A percentile compares a stretch with the other conserved stretches of the same genome.
Conservation (phyloP, 73 alveolate species). For the Tetrahymena malaccensis region DNA sequence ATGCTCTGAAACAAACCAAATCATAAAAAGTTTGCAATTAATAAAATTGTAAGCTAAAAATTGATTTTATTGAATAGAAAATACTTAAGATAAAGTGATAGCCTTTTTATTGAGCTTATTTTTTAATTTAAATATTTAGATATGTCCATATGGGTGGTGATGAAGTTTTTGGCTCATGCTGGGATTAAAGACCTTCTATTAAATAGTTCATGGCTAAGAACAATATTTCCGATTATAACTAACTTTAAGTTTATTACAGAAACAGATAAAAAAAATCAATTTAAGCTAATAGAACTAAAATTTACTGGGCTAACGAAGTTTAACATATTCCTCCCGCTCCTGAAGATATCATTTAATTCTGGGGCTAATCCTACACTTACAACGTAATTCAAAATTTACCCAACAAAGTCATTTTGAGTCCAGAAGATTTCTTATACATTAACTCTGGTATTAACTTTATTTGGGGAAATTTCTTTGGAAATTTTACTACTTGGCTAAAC, state of each 20-base stretch:
- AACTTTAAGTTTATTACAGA: constrained; percentile 15
- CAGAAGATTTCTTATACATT: constrained; percentile 10
- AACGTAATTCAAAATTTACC: background rate
- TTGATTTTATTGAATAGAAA: background rate
- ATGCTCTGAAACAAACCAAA: background rate
- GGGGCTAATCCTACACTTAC: constrained; percentile 20
- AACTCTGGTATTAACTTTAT: constrained; percentile 19
- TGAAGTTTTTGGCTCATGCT: constrained; percentile 17
- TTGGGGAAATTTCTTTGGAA: constrained; percentile 34
- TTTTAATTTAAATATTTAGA: background rate
- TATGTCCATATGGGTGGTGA: constrained; percentile 37
- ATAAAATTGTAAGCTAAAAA: too few species aligned
- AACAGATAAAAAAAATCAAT: background rate
- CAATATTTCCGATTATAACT: constrained; percentile 5
- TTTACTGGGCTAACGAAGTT: constrained; percentile 34
- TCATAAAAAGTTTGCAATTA: too few species aligned
- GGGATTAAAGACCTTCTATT: constrained; percentile 13
- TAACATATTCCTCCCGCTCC: constrained; percentile 31
- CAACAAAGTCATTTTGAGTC: constrained; percentile 24
- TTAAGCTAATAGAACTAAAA: constrained; percentile 1
- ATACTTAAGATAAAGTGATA: background rate
- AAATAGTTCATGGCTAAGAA: background rate
- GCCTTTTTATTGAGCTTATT: background rate
- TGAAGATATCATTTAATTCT: constrained; percentile 40
- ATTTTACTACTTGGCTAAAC: constrained; percentile 24